A percentile compares a stretch with the other conserved stretches of the same genome.
Conservation (phyloP, 1,139 yeast species). For the Groenewaldozyma sp. region DNA sequence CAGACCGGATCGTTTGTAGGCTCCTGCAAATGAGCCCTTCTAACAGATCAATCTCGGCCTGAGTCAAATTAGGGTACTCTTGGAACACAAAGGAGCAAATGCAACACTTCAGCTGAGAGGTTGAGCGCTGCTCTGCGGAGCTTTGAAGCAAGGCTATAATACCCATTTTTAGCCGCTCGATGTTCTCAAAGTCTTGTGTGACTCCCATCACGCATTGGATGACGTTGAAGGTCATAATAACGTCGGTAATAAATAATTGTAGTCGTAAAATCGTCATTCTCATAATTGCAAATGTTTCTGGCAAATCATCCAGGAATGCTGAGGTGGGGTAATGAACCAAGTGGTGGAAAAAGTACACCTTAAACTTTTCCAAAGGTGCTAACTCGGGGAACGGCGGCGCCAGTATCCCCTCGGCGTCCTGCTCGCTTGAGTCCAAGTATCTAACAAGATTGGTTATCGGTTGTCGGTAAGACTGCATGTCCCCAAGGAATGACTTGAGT, state of each 20-base stretch:
- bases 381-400: constrained; percentile 1
- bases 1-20: not conserved
- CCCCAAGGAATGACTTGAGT: constrained; percentile 16
- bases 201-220: constrained; percentile 16
- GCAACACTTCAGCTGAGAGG: not conserved
- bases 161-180: constrained; percentile 15
- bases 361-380: constrained; percentile 4
- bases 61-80: constrained; percentile 18
- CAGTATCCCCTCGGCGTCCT: constrained; percentile 4
- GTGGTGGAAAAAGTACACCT: constrained; percentile 11
- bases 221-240: constrained; percentile 18
- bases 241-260: constrained; percentile 16
- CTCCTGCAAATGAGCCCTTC: constrained; percentile 12
- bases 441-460: constrained; percentile 14
- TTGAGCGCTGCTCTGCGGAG: constrained; percentile 5
- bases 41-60: constrained; percentile 13
- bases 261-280: constrained; percentile 17
- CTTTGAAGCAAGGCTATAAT: constrained; percentile 11
- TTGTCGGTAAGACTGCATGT: constrained; percentile 11
- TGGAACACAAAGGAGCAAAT: constrained; percentile 9
- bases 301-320: constrained; percentile 10
- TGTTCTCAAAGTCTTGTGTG: constrained; percentile 11
- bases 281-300: constrained; percentile 18
- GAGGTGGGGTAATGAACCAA: constrained; percentile 13
- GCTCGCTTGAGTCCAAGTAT: constrained; percentile 13